Conservation (phyloP, 1,284 basidiomycete species). For the Trametes sp. region DNA sequence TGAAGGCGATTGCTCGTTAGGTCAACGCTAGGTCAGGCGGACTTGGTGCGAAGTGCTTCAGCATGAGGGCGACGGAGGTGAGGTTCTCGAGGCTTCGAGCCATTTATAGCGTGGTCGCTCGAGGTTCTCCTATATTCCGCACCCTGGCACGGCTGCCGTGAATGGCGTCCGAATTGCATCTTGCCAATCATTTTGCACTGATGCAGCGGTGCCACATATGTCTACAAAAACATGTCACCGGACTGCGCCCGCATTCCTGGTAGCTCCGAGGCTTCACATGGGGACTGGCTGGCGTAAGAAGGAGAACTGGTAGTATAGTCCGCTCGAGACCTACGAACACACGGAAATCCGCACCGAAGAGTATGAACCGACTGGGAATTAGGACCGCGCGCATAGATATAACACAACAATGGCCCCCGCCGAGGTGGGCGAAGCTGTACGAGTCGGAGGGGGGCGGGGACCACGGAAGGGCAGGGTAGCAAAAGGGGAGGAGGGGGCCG, state of each 20-base stretch:
- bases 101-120: no score
- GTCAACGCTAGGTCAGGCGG: no score
- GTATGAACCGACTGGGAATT: constrained; percentile 28
- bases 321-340: constrained; percentile 29
- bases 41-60: no score
- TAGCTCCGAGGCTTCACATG: background rate
- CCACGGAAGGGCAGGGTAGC: constrained; percentile 19
- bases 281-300: background rate
- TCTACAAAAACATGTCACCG: no score
- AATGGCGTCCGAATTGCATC: no score
- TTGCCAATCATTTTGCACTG: no score
- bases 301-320: constrained; percentile 27
- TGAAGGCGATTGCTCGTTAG: no score
- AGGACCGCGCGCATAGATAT: constrained; percentile 33
- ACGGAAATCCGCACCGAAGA: constrained; percentile 28
- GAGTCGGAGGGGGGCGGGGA: constrained; percentile 22
- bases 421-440: constrained; percentile 26
- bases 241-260: background rate
- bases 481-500: background rate
- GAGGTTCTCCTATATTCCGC: no score
- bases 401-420: constrained; percentile 35
- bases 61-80: no score
- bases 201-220: no score
- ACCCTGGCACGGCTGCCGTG: no score
- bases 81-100: no score